Evolutionary conservation across 192 early-diverging fungal genomes (phyloP).

Genomic region (Podila epigama): DNA sequence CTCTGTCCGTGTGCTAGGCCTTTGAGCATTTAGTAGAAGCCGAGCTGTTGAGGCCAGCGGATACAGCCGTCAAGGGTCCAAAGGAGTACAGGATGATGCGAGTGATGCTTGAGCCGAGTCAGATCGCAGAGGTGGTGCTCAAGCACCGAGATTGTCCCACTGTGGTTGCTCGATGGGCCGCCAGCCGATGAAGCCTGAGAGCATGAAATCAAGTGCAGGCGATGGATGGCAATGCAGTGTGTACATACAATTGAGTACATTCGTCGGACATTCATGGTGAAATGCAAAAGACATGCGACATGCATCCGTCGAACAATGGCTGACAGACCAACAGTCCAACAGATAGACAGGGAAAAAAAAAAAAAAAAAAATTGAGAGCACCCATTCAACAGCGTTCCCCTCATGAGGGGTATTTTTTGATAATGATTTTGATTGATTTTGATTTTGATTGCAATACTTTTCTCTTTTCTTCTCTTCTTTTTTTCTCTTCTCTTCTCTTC

Average conservation of each 20-base stretch:
- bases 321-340: too few relatives aligned
- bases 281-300: too few relatives aligned
- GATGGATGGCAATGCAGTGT: too few relatives aligned
- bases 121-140: constrained; percentile 68
- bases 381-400: background rate
- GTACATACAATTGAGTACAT: too few relatives aligned
- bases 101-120: constrained; percentile 72
- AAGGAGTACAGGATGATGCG: constrained; percentile 91
- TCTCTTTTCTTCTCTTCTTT: background rate
- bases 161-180: constrained; percentile 68
- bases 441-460: constrained; percentile 2
- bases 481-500: background rate
- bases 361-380: constrained; percentile 4
- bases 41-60: constrained; percentile 71
- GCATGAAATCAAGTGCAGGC: too few relatives aligned
- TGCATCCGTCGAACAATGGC: too few relatives aligned
- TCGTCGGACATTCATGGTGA: too few relatives aligned
- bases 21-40: constrained; percentile 80
- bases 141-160: constrained; percentile 69
- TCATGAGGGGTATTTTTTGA: background rate
- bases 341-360: constrained; percentile 2
- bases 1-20: constrained; percentile 52
- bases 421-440: background rate
- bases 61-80: constrained; percentile 65
- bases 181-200: constrained; percentile 1